Conservation (phyloP, 2,329 filamentous ascomycete species). For the Aspergillus hortae region DNA sequence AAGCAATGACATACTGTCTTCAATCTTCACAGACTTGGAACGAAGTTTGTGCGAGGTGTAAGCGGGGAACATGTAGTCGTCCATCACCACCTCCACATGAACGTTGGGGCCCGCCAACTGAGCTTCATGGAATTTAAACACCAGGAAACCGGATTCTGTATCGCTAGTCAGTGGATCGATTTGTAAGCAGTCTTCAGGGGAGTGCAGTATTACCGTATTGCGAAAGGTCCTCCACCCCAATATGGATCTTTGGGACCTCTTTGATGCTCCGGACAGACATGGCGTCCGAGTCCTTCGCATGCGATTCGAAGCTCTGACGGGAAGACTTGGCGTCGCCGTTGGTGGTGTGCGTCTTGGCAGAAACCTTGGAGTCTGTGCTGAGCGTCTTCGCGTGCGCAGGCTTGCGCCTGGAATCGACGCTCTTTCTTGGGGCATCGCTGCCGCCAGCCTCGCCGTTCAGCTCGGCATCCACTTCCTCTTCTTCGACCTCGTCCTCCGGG, state of each 20-base stretch:
- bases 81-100: slow-evolving; percentile 83
- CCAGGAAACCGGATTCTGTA: slow-evolving; percentile 80
- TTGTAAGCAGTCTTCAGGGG: neutral
- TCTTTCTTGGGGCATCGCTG: slow-evolving; percentile 23
- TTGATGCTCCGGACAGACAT: slow-evolving; percentile 45
- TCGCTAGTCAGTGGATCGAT: neutral
- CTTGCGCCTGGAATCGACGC: slow-evolving; percentile 26
- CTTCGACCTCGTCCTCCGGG: slow-evolving; percentile 65
- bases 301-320: neutral
- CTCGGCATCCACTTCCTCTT: slow-evolving; percentile 46
- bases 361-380: slow-evolving; percentile 28
- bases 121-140: slow-evolving; percentile 91
- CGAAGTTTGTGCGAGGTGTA: slow-evolving; percentile 77
- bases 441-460: slow-evolving; percentile 19
- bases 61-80: slow-evolving; percentile 89
- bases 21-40: slow-evolving; percentile 67
- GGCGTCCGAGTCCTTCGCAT: slow-evolving; percentile 44
- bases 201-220: slow-evolving; percentile 60
- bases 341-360: slow-evolving; percentile 29
- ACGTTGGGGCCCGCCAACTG: slow-evolving; percentile 73
- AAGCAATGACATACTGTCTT: slow-evolving; percentile 61
- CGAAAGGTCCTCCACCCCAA: slow-evolving; percentile 75
- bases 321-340: neutral
- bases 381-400: slow-evolving; percentile 25
- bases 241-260: slow-evolving; percentile 69